Percentiles rank a stretch among this genome's conserved stretches.
Conservation (phyloP, 345 rosid species). For the Murraya paniculata region DNA sequence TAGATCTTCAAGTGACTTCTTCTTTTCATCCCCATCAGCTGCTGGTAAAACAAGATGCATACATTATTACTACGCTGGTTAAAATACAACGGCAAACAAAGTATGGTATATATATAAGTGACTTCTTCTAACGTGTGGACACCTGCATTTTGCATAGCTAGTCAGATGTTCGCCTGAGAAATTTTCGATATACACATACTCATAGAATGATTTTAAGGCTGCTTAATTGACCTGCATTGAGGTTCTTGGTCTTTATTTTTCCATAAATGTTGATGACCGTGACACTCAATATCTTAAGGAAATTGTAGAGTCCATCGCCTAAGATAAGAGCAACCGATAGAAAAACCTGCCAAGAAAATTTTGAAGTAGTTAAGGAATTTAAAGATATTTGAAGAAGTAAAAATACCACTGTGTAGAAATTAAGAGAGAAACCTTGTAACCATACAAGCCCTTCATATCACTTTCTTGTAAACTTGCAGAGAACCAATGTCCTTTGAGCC, state of each 20-base stretch:
- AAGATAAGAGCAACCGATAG: slow-evolving; percentile 79
- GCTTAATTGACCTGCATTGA: slow-evolving; percentile 14
- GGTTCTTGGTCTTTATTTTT: slow-evolving; percentile 44
- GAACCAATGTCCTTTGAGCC: slow-evolving; percentile 79
- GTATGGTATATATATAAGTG: no score
- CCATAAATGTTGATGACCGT: slow-evolving; percentile 49
- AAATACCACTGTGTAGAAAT: no score
- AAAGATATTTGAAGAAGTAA: not conserved
- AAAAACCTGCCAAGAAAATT: slow-evolving; percentile 48
- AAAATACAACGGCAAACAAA: not conserved
- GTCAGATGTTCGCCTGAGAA: no score
- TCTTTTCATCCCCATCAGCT: slow-evolving; percentile 23
- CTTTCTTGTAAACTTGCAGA: slow-evolving; percentile 54
- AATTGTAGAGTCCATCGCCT: slow-evolving; percentile 91
- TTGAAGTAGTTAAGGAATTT: not conserved
- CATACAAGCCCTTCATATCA: slow-evolving; percentile 83
- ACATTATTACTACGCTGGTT: not conserved
- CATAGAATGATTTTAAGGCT: not conserved
- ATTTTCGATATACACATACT: no score
- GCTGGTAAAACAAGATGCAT: not conserved
- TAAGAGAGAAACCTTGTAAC: slow-evolving; percentile 69
- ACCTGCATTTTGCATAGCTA: no score
- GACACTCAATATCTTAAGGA: slow-evolving; percentile 54
- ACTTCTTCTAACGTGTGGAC: no score
- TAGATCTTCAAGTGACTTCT: slow-evolving; percentile 25